These are phyloP conservation scores for Parastagonospora avenae DNA, from an alignment of 2,329 filamentous ascomycete genomes.

Conservation along the genomic window DNA sequence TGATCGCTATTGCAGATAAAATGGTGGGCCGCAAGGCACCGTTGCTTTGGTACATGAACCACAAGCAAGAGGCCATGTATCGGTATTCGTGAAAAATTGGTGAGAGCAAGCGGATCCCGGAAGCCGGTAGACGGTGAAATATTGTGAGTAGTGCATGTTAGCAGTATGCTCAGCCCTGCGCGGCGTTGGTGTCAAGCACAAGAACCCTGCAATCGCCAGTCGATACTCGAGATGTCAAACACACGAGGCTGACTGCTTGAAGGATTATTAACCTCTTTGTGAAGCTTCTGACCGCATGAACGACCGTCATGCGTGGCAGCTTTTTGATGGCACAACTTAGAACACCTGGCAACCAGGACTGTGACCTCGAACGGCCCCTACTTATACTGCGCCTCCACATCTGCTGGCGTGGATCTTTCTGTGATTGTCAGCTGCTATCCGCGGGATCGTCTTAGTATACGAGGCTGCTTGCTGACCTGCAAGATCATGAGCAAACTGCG, in stretches of 20 bases:
- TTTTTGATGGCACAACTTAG: slow-evolving; percentile 6
- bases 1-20: slow-evolving; percentile 26
- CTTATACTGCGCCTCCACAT: slow-evolving; percentile 5
- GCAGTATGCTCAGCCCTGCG: slow-evolving; percentile 21
- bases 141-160: neutral
- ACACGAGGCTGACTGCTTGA: slow-evolving; percentile 39
- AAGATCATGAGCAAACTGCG: too few relatives aligned
- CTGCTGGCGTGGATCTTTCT: neutral
- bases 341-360: slow-evolving; percentile 8
- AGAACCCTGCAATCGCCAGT: slow-evolving; percentile 39
- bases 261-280: slow-evolving; percentile 18
- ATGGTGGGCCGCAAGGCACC: neutral
- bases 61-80: neutral
- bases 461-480: neutral
- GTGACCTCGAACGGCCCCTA: slow-evolving; percentile 4
- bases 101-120: too few relatives aligned
- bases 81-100: too few relatives aligned
- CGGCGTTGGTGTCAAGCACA: slow-evolving; percentile 13
- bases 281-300: slow-evolving; percentile 19
- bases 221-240: slow-evolving; percentile 21
- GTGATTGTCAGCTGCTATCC: slow-evolving; percentile 1
- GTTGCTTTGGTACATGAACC: neutral
- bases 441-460: neutral
- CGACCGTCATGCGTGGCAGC: slow-evolving; percentile 17
- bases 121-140: too few relatives aligned